These are phyloP conservation scores for Ogataea nonfermentans DNA, from an alignment of 805 yeast genomes.

Conservation along the genomic window DNA sequence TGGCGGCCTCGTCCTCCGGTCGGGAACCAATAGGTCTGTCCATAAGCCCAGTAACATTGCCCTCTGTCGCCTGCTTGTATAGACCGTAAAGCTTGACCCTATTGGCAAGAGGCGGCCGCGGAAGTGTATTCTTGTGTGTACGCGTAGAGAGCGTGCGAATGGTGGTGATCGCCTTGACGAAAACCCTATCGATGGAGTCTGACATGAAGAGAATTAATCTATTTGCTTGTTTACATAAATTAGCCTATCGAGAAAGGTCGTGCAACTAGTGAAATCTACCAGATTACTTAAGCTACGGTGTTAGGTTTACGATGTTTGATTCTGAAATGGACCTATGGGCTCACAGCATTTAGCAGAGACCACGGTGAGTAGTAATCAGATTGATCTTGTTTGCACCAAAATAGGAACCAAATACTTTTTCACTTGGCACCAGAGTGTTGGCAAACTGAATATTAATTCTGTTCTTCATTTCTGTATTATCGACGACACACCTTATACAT, in stretches of 20 bases:
- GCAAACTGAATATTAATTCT: constrained; percentile 51
- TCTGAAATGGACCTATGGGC: constrained; percentile 68
- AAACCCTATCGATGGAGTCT: constrained; percentile 69
- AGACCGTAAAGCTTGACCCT: constrained; percentile 73
- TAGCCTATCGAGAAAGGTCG: constrained; percentile 11
- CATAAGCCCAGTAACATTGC: constrained; percentile 70
- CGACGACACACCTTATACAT: constrained; percentile 26
- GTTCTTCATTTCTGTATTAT: constrained; percentile 24
- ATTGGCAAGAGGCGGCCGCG: constrained; percentile 73
- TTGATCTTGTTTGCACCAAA: constrained; percentile 84
- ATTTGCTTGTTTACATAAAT: constrained; percentile 10
- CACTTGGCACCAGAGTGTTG: constrained; percentile 89
- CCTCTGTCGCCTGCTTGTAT: constrained; percentile 88
- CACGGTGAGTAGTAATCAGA: constrained; percentile 70
- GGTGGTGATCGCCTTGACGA: constrained; percentile 78
- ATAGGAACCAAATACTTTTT: constrained; percentile 74
- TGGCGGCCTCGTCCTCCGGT: constrained; percentile 64
- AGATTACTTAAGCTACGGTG: not conserved
- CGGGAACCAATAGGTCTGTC: constrained; percentile 59
- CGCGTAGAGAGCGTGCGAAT: constrained; percentile 69
- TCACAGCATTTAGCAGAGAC: constrained; percentile 34
- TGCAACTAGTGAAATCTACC: not conserved
- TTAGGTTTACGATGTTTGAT: constrained; percentile 39
- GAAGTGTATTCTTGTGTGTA: constrained; percentile 59
- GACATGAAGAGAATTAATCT: constrained; percentile 36